These are phyloP conservation scores for Heracleum sosnowskyi DNA, from an alignment of 129 eudicot genomes.

Conservation along the genomic window DNA sequence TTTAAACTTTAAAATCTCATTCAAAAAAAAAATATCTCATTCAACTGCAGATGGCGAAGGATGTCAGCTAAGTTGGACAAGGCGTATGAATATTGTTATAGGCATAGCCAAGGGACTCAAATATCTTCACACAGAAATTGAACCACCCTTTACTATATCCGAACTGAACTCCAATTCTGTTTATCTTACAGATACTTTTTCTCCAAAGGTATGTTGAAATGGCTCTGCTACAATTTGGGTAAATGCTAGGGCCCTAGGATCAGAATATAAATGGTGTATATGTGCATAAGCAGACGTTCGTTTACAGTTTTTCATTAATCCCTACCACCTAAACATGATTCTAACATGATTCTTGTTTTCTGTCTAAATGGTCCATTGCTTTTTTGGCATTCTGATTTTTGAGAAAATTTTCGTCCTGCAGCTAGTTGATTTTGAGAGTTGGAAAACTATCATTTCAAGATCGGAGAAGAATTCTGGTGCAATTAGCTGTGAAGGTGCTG, in stretches of 20 bases:
- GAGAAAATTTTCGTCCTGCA: conserved; percentile 13
- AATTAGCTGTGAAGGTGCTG: conserved; percentile 55
- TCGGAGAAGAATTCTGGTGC: conserved; percentile 61
- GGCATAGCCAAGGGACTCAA: conserved; percentile 82
- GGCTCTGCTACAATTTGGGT: background rate
- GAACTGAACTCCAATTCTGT: conserved; percentile 73
- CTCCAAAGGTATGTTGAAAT: conserved; percentile 59
- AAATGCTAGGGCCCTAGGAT: background rate
- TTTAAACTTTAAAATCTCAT: conserved; percentile 3
- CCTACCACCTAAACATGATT: background rate
- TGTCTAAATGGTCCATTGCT: background rate
- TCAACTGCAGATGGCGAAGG: conserved; percentile 64
- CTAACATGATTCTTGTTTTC: background rate
- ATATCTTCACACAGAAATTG: conserved; percentile 85
- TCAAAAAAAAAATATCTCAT: too few relatives aligned
- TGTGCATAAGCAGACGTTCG: background rate
- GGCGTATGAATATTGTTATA: conserved; percentile 74
- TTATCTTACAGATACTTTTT: conserved; percentile 89
- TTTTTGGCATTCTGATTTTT: background rate
- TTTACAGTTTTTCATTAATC: background rate
- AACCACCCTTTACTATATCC: conserved; percentile 83
- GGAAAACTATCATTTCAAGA: conserved; percentile 72
- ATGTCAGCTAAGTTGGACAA: conserved; percentile 82
- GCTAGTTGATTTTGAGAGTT: conserved; percentile 93
- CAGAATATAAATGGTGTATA: background rate